phyloP scores from a whole-genome alignment of 768 basidiomycete genomes.

The Ephemerocybe angulata region DNA sequence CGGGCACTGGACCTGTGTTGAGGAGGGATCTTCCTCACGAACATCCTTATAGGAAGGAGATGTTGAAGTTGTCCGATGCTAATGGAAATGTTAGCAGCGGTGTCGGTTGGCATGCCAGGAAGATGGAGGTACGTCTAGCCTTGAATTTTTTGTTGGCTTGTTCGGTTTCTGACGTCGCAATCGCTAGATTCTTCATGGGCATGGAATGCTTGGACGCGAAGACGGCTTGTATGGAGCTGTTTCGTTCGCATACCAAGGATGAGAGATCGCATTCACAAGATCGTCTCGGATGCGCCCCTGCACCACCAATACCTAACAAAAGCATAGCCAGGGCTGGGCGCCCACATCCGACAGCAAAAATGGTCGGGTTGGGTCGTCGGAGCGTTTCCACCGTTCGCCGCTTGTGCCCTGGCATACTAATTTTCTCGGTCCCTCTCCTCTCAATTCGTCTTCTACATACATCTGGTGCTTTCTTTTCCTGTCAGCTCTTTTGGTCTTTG shows the following conservation, averaged over 20 bases:
- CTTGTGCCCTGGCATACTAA: not conserved
- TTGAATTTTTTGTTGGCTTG: not conserved
- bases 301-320: too few species aligned
- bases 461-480: not conserved
- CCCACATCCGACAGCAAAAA: not conserved
- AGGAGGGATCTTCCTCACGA: slow-evolving; percentile 52
- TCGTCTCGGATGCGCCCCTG: too few species aligned
- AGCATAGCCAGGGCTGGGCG: too few species aligned
- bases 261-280: slow-evolving; percentile 14
- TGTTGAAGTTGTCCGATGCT: slow-evolving; percentile 70
- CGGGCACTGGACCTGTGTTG: slow-evolving; percentile 42
- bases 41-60: slow-evolving; percentile 68
- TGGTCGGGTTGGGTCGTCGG: not conserved
- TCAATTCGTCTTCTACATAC: not conserved
- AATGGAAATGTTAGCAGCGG: slow-evolving; percentile 89
- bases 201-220: slow-evolving; percentile 88
- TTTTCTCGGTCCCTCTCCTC: not conserved
- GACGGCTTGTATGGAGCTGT: slow-evolving; percentile 93
- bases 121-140: slow-evolving; percentile 86
- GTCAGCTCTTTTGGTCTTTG: not conserved
- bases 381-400: not conserved
- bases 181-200: slow-evolving; percentile 72
- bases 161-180: slow-evolving; percentile 4
- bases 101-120: slow-evolving; percentile 93
- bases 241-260: slow-evolving; percentile 92